Evolutionary conservation across 495 filamentous ascomycete species (phyloP).

Genomic region (Penicillium waksmanii): DNA sequence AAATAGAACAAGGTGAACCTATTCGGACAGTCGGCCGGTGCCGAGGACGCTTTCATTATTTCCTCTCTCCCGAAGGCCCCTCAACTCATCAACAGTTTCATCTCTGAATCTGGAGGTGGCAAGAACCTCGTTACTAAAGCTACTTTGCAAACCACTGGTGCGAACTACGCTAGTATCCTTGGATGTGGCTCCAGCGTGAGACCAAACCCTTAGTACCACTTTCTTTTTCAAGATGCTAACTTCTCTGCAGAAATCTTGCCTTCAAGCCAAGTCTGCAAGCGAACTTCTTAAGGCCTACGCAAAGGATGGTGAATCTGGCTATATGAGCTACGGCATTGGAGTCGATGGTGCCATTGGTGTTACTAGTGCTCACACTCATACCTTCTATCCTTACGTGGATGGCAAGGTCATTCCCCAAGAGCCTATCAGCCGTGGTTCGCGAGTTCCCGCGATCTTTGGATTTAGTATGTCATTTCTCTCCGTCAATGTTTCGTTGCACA

Average conservation of each 20-base stretch:
- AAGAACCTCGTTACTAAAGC: neutral
- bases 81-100: slow-evolving; percentile 35
- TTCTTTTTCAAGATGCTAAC: neutral
- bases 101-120: slow-evolving; percentile 33
- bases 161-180: neutral
- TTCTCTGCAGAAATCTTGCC: neutral
- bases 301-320: neutral
- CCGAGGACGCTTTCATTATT: slow-evolving; percentile 23
- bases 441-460: slow-evolving; percentile 43
- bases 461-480: slow-evolving; percentile 10
- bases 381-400: slow-evolving; percentile 28
- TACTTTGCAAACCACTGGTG: neutral
- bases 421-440: slow-evolving; percentile 31
- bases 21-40: slow-evolving; percentile 48
- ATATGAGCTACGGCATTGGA: neutral
- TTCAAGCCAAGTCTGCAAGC: neutral
- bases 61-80: slow-evolving; percentile 39
- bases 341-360: neutral
- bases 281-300: neutral
- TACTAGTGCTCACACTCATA: slow-evolving; percentile 1
- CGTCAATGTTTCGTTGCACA: neutral
- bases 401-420: slow-evolving; percentile 38
- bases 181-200: neutral
- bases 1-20: slow-evolving; percentile 29
- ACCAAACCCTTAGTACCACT: neutral